A percentile compares a stretch with the other conserved stretches of the same genome.
phyloP scores from a whole-genome alignment of 345 rosid genomes.

The Aegle marmelos region DNA sequence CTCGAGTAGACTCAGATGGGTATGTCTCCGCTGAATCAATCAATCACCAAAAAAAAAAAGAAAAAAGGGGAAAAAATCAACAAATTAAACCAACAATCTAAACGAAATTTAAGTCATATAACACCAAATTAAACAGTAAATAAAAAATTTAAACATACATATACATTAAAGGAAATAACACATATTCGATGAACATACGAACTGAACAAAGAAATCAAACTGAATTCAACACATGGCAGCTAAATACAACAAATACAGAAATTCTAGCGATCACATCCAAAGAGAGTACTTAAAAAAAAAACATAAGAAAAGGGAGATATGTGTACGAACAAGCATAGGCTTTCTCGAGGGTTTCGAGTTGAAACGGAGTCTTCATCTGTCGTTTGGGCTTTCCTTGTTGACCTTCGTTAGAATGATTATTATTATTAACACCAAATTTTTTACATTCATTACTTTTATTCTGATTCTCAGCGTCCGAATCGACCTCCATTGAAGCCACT shows the following conservation, averaged over 20 bases:
- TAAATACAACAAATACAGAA: neutral
- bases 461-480: constrained; percentile 57
- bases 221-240: neutral
- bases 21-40: constrained; percentile 68
- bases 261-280: neutral
- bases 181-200: neutral
- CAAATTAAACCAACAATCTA: neutral
- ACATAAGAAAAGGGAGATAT: neutral
- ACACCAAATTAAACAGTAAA: neutral
- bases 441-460: constrained; percentile 22
- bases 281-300: neutral
- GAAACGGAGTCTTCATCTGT: constrained; percentile 98
- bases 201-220: neutral
- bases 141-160: neutral
- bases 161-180: neutral
- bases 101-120: neutral
- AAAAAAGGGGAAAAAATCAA: neutral
- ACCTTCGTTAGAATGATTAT: constrained; percentile 41
- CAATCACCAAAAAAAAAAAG: neutral
- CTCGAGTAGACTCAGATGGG: constrained; percentile 75
- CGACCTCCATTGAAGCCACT: constrained; percentile 46
- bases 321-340: constrained; percentile 60
- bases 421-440: constrained; percentile 6
- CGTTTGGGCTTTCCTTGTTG: constrained; percentile 71
- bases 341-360: constrained; percentile 83